Percentiles rank a stretch among this genome's conserved stretches.
phyloP scores from a whole-genome alignment of 2,329 filamentous ascomycete species.

The Podosphaera aphanis region DNA sequence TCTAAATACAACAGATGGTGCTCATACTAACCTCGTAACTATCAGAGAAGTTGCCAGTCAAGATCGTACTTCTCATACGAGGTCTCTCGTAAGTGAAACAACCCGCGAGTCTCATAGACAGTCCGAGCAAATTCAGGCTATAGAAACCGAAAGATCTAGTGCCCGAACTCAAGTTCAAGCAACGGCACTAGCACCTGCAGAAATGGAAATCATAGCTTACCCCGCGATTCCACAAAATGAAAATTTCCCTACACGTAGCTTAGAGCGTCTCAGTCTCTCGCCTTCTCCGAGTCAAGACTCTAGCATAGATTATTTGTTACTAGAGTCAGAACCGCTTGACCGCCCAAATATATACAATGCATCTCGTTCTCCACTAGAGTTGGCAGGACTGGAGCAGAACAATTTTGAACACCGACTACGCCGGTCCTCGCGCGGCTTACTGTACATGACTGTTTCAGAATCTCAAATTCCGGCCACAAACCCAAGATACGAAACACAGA shows the following conservation, averaged over 20 bases:
- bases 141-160: slow-evolving; percentile 5
- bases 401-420: too few species aligned
- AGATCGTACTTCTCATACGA: slow-evolving; percentile 12
- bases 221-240: slow-evolving; percentile 3
- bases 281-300: slow-evolving; percentile 3
- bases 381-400: too few species aligned
- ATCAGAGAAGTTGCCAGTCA: slow-evolving; percentile 14
- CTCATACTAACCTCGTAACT: slow-evolving; percentile 5
- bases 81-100: slow-evolving; percentile 16
- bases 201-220: slow-evolving; percentile 8
- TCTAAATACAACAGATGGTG: slow-evolving; percentile 3
- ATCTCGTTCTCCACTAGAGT: too few species aligned
- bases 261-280: slow-evolving; percentile 10
- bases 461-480: too few species aligned
- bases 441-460: too few species aligned
- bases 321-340: slow-evolving; percentile 22
- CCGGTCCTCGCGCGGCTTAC: slow-evolving; percentile 6
- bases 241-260: slow-evolving; percentile 10
- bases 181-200: slow-evolving; percentile 9
- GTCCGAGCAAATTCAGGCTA: slow-evolving; percentile 7
- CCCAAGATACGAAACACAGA: too few species aligned
- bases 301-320: slow-evolving; percentile 9
- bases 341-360: slow-evolving; percentile 3
- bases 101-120: slow-evolving; percentile 15
- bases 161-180: slow-evolving; percentile 11